Base-by-base conservation (phyloP, 2,329 filamentous ascomycete species). In the Diaporthe ilicicola region DNA sequence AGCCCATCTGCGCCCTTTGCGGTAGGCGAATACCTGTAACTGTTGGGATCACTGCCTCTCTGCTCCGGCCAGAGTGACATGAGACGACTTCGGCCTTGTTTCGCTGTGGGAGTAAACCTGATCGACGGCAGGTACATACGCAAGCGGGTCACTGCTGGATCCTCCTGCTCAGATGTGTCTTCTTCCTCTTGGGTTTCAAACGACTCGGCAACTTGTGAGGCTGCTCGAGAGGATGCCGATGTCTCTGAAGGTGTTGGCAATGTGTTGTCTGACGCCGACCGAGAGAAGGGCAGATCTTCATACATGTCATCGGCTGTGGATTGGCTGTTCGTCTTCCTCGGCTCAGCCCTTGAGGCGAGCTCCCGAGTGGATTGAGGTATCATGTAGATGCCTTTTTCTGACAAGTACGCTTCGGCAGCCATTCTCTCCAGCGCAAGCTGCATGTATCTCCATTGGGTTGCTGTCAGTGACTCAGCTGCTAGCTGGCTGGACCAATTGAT, bases 31-130 rank as follows among this genome's bases (percentile, higher is more conserved):
- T 77, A 82, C 4, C 71, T 74, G 73, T 81, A 82, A 22, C 76
- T 65, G 4, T 72, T 69, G 17, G 82, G 81, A 71, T 83, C 76
- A 27, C 66, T 71, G n/a, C 79, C 79, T 19, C 78, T 76, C 8
- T 73, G 71, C n/a, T 77, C 75, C 22, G 77, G 77, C 82, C 82
- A 83, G 51, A 81, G 77, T 1, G 77, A 75, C 4, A 82, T 68
- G 22, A 82, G 65, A 13, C 75, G 75, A n/a, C 77, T 74, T 48
- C 75, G 74, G 9, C 73, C 76, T 0, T 54, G 68, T 5, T 73
- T 73, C 37, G 75, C 68, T 1, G 78, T 76, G 42, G 76, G 74
- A 37, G 74, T 76, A 4, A 77, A 73, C 56, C 74, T 76, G 27
- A 81, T 77, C 2, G 76, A 78, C 32, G 76, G 69, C 1, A 78